Evolutionary conservation across 2,329 filamentous ascomycete species (phyloP).

Genomic region (Alternaria consortialis): DNA sequence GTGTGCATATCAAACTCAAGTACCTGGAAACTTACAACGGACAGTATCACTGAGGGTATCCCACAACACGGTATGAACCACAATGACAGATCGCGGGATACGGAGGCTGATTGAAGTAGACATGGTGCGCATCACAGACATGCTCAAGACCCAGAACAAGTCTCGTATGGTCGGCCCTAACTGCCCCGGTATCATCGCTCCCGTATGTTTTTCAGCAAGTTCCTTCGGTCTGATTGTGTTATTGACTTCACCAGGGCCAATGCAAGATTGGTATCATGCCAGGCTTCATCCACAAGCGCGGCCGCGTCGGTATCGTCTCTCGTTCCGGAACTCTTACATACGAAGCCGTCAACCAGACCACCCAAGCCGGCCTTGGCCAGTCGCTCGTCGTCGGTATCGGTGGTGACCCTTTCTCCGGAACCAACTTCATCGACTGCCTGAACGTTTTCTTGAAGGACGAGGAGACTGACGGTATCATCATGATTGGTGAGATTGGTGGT

Average conservation of each 20-base stretch:
- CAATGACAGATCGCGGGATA: not conserved
- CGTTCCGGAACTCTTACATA: constrained; percentile 98
- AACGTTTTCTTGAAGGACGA: constrained; percentile 95
- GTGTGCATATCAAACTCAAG: constrained; percentile 27
- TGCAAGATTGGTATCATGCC: constrained; percentile 99
- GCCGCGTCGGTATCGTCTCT: constrained; percentile 97
- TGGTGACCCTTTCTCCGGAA: constrained; percentile 97
- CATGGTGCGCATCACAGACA: constrained; percentile 98
- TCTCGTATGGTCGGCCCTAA: constrained; percentile 96
- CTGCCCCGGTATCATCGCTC: constrained; percentile 96
- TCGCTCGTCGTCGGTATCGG: constrained; percentile 98
- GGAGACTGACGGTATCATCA: constrained; percentile 99
- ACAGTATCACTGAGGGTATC: constrained; percentile 90
- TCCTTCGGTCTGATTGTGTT: not conserved
- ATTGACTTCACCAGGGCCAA: constrained; percentile 70
- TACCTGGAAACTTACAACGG: constrained; percentile 43
- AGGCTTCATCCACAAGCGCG: constrained; percentile 99
- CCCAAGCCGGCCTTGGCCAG: constrained; percentile 94
- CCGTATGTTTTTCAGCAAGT: constrained; percentile 54
- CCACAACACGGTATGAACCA: constrained; percentile 84
- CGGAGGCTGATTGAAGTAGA: constrained; percentile 62
- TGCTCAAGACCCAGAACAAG: constrained; percentile 97
- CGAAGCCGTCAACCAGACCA: constrained; percentile 99
- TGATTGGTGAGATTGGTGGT: constrained; percentile 99
- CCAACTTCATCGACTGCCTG: constrained; percentile 99